phyloP scores from a whole-genome alignment of 2,329 filamentous ascomycete genomes.

The Aspergillus udagawae region DNA sequence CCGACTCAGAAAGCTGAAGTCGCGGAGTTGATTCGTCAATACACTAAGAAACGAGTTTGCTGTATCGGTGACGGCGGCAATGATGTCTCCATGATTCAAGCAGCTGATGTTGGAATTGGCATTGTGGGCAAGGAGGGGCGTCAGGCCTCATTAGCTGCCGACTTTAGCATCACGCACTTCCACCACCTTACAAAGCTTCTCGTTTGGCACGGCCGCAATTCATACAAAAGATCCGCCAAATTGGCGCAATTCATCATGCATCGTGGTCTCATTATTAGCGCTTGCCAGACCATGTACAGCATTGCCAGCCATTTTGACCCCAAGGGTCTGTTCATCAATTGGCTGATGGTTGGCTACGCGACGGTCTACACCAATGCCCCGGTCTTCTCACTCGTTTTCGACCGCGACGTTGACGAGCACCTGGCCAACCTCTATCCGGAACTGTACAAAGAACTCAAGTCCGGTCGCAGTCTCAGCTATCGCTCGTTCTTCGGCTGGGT shows the following conservation, averaged over 20 bases:
- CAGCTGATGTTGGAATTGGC: constrained; percentile 93
- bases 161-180: constrained; percentile 96
- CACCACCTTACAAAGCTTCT: constrained; percentile 90
- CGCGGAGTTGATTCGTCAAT: constrained; percentile 80
- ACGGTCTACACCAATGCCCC: constrained; percentile 93
- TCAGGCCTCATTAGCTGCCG: constrained; percentile 89
- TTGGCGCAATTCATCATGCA: constrained; percentile 98
- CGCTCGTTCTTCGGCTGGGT: constrained; percentile 97
- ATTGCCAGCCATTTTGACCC: constrained; percentile 91
- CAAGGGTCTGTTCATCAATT: constrained; percentile 91
- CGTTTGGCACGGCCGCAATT: constrained; percentile 98
- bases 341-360: constrained; percentile 93
- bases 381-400: constrained; percentile 88
- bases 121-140: constrained; percentile 97
- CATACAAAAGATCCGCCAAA: constrained; percentile 93
- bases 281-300: constrained; percentile 96
- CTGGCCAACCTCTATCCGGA: constrained; percentile 94
- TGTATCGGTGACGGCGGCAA: constrained; percentile 98
- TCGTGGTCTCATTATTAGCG: constrained; percentile 87
- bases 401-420: constrained; percentile 91
- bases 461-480: constrained; percentile 81
- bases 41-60: constrained; percentile 92
- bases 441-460: constrained; percentile 94
- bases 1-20: constrained; percentile 96
- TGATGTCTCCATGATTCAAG: constrained; percentile 98